A percentile compares a stretch with the other conserved stretches of the same genome.
Conservation (phyloP, 345 rosid species). For the Geranium rotundifolium region DNA sequence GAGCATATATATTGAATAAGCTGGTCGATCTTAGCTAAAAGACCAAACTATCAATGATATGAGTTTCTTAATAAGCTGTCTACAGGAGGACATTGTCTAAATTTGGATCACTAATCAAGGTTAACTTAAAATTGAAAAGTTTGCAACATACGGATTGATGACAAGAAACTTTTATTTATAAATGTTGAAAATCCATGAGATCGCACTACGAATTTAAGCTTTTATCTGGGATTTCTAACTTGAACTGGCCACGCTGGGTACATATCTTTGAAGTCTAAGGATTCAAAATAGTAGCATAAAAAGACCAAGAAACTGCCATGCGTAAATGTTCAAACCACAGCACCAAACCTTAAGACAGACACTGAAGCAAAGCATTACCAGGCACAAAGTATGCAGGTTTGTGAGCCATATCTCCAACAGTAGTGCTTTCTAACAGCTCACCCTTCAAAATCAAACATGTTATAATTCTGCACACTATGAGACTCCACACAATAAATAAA, state of each 20-base stretch:
- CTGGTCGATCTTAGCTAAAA: too few relatives aligned
- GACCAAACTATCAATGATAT: neutral
- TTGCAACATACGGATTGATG: too few relatives aligned
- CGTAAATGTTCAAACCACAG: too few relatives aligned
- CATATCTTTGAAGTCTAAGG: neutral
- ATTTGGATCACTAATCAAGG: neutral
- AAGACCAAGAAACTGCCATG: neutral
- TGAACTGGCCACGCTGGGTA: too few relatives aligned
- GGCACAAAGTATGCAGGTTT: constrained; percentile 97
- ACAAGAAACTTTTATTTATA: too few relatives aligned
- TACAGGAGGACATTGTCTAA: neutral
- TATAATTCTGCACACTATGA: constrained; percentile 23
- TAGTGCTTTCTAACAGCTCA: constrained; percentile 69
- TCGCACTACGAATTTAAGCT: too few relatives aligned
- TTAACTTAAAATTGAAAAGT: too few relatives aligned
- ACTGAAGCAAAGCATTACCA: constrained; percentile 35
- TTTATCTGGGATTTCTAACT: too few relatives aligned
- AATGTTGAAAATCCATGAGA: too few relatives aligned
- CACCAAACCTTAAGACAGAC: neutral
- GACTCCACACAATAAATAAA: constrained; percentile 26
- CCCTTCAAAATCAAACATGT: constrained; percentile 83
- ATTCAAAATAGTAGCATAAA: neutral
- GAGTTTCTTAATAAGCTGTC: neutral
- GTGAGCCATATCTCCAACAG: constrained; percentile 90
- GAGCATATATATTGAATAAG: too few relatives aligned